These are phyloP conservation scores for Monosporascus sp. DNA, from an alignment of 2,329 filamentous ascomycete species.

Conservation along the genomic window DNA sequence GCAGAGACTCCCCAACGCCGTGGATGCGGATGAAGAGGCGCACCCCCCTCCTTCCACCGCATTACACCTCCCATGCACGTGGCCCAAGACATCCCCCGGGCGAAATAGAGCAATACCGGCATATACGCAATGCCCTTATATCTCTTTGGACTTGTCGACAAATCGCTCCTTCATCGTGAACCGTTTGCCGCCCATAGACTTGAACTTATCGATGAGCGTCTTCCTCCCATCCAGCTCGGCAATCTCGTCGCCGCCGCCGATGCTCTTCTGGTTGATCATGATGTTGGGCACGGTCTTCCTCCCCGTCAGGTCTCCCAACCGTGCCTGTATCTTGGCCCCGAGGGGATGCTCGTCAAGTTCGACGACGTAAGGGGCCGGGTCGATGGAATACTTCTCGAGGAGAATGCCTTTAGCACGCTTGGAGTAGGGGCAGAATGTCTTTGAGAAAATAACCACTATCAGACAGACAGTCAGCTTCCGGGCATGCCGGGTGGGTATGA, in stretches of 20 bases:
- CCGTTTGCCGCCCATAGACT: constrained; percentile 67
- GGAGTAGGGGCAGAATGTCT: constrained; percentile 85
- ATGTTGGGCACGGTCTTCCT: constrained; percentile 88
- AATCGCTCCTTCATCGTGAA: constrained; percentile 47
- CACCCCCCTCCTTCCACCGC: constrained; percentile 3
- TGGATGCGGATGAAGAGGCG: constrained; percentile 13
- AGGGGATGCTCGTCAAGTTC: constrained; percentile 82
- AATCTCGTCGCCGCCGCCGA: constrained; percentile 88
- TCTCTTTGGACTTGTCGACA: constrained; percentile 15
- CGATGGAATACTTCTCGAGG: constrained; percentile 77
- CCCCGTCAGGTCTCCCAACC: constrained; percentile 68
- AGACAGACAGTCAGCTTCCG: constrained; percentile 1
- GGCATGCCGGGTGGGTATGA: neutral
- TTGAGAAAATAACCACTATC: constrained; percentile 90
- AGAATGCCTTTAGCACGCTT: constrained; percentile 81
- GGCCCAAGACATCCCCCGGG: neutral
- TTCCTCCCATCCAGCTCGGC: constrained; percentile 63
- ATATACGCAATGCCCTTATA: neutral
- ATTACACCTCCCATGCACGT: constrained; percentile 12
- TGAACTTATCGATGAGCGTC: constrained; percentile 66
- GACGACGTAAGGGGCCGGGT: constrained; percentile 78
- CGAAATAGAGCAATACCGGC: neutral
- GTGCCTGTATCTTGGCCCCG: constrained; percentile 66
- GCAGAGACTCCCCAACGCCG: constrained; percentile 14
- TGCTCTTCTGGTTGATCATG: constrained; percentile 79